phyloP scores from a whole-genome alignment of 2,329 filamentous ascomycete genomes.

The Didymella pomorum region DNA sequence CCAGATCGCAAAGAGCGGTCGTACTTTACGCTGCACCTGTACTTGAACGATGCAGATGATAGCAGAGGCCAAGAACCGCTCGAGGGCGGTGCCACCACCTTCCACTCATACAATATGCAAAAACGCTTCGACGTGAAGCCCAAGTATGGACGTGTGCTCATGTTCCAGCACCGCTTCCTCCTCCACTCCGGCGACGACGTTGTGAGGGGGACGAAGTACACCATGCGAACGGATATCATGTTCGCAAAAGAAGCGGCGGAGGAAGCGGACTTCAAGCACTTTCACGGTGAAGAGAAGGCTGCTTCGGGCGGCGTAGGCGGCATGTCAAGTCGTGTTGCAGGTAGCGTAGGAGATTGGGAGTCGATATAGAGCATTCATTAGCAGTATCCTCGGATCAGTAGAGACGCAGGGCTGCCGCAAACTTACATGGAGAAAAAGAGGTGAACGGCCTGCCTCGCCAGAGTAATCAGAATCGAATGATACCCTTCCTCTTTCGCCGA shows the following conservation, averaged over 20 bases:
- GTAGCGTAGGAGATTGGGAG: neutral
- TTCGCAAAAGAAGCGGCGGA: constrained; percentile 49
- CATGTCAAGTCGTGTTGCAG: neutral
- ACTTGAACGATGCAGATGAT: constrained; percentile 57
- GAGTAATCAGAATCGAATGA: constrained; percentile 95
- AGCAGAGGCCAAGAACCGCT: constrained; percentile 47
- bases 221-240: constrained; percentile 65
- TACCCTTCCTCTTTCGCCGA: constrained; percentile 59
- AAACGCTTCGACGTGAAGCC: constrained; percentile 57
- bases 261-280: constrained; percentile 1
- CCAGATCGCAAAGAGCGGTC: constrained; percentile 61
- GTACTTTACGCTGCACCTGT: constrained; percentile 65
- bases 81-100: constrained; percentile 64
- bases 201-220: constrained; percentile 62
- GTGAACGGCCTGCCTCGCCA: constrained; percentile 79
- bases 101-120: constrained; percentile 50
- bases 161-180: constrained; percentile 64
- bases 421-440: constrained; percentile 61
- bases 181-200: constrained; percentile 65
- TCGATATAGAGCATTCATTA: constrained; percentile 38
- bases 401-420: constrained; percentile 3
- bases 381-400: constrained; percentile 51
- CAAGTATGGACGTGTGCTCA: constrained; percentile 60
- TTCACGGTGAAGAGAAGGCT: neutral
- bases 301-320: neutral